Conservation (phyloP, 23 red algal species). For the Gracilariopsis chorda region DNA sequence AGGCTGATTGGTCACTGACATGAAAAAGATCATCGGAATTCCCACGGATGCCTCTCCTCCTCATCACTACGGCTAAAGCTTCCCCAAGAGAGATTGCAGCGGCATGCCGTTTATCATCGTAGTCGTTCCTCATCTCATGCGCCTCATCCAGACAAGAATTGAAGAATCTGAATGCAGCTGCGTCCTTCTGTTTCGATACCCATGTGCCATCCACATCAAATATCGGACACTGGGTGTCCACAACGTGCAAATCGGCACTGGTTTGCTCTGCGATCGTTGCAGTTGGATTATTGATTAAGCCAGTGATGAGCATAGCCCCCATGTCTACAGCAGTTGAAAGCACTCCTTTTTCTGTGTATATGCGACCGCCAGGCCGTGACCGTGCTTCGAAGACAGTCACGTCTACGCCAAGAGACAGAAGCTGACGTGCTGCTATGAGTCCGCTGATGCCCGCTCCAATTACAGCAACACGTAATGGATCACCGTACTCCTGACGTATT, state of each 20-base stretch:
- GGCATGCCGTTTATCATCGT: not conserved
- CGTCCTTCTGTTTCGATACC: constrained; percentile 70
- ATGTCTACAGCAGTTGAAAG: constrained; percentile 65
- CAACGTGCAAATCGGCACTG: constrained; percentile 7
- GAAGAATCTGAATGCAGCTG: constrained; percentile 50
- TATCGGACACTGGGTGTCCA: constrained; percentile 69
- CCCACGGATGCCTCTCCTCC: not conserved
- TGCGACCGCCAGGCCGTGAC: constrained; percentile 72
- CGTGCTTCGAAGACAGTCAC: constrained; percentile 76
- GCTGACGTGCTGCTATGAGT: constrained; percentile 80
- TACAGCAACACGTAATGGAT: constrained; percentile 40
- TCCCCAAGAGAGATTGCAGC: constrained; percentile 49
- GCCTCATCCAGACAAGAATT: constrained; percentile 74
- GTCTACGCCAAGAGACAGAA: constrained; percentile 49
- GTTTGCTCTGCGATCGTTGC: constrained; percentile 68
- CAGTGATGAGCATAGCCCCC: constrained; percentile 94
- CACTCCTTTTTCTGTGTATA: constrained; percentile 43
- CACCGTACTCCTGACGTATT: not conserved
- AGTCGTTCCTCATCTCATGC: constrained; percentile 1
- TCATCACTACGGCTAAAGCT: constrained; percentile 26
- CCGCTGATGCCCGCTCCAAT: constrained; percentile 88
- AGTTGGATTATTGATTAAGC: constrained; percentile 76
- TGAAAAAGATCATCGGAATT: not conserved
- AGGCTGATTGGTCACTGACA: not conserved
- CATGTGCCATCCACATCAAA: constrained; percentile 70